Evolutionary conservation across 1,284 basidiomycete species (phyloP), one percentile per base, ranked within the genome.

Genomic region (Grifola frondosa): DNA sequence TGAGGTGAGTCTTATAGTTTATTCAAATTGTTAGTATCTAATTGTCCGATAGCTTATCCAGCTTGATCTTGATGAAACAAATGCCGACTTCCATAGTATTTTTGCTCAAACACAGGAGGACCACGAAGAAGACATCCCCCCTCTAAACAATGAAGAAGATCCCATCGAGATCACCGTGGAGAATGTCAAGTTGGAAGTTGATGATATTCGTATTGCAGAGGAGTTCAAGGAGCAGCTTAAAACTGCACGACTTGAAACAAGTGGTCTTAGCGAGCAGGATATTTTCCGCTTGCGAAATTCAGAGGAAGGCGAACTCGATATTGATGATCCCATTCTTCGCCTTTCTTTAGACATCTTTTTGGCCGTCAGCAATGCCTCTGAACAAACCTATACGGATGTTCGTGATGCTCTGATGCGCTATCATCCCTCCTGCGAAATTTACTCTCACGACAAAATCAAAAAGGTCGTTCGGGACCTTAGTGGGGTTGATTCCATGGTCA

Each of bases 401-500:
- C 36, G 37, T 8, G 30, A 13, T 1, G 42, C 36, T 1, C 39
- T 44, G 31, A 25, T 30, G 12, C 36, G 39, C 31, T 25, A 38
- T 1, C 15, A 28, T n/a, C 40, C 36, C 3, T 24, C 29, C 9
- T 24, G 31, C 17, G 7, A 16, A 5, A 30, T 45, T 11, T 39
- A 37, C 0, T 31, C 32, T 1, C 40, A 38, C 30, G 17, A 47
- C 22, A 19, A 39, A 11, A 23, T 47, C 28, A 37, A 47, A 19
- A 25, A 32, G 1, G 16, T 25, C 10, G 31, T 66, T 13, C 28
- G 42, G 6, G 40, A 60, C 9, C 34, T 64, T 19, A 64, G 37
- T 33, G 65, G 64, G 3, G 44, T 66, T 16, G 34, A 46, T 5
- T 24, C 58, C 4, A 38, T 64, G 3, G 10, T 23, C 2, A 22